Conservation (phyloP, 1,284 basidiomycete genomes). For the Cryptococcus floricola region DNA sequence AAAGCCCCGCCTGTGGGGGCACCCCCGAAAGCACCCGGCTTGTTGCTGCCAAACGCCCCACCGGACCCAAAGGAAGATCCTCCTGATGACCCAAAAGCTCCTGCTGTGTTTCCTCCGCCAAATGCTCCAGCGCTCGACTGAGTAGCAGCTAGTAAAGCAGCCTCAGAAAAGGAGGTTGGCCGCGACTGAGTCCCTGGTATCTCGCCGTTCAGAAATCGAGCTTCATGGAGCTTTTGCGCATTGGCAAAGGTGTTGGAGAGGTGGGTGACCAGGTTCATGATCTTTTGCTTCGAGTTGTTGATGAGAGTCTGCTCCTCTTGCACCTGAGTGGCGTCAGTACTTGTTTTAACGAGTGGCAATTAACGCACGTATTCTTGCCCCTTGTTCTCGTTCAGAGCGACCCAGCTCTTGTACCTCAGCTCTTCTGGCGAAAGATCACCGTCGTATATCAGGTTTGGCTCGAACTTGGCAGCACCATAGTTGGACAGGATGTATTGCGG, state of each 20-base stretch:
- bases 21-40: conserved; percentile 12
- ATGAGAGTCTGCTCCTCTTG: conserved; percentile 32
- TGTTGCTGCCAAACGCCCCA: conserved; percentile 7
- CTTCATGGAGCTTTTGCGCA: conserved; percentile 40
- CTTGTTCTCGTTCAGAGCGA: conserved; percentile 59
- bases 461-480: conserved; percentile 68
- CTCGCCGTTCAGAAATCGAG: conserved; percentile 23
- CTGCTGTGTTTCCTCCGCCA: background rate
- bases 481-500: conserved; percentile 79
- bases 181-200: conserved; percentile 16
- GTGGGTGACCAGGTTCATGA: conserved; percentile 29
- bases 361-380: conserved; percentile 65
- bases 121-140: conserved; percentile 1
- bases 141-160: conserved; percentile 14
- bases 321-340: conserved; percentile 18
- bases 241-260: conserved; percentile 16
- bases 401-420: conserved; percentile 64
- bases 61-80: conserved; percentile 4
- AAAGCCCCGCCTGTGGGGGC: conserved; percentile 14
- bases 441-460: conserved; percentile 64
- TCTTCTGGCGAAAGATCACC: conserved; percentile 79
- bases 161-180: conserved; percentile 34
- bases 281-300: conserved; percentile 21
- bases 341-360: background rate
- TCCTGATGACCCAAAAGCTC: conserved; percentile 4